Evolutionary conservation across 208 protist species (phyloP).

Genomic region (Blechomonas ayalai): DNA sequence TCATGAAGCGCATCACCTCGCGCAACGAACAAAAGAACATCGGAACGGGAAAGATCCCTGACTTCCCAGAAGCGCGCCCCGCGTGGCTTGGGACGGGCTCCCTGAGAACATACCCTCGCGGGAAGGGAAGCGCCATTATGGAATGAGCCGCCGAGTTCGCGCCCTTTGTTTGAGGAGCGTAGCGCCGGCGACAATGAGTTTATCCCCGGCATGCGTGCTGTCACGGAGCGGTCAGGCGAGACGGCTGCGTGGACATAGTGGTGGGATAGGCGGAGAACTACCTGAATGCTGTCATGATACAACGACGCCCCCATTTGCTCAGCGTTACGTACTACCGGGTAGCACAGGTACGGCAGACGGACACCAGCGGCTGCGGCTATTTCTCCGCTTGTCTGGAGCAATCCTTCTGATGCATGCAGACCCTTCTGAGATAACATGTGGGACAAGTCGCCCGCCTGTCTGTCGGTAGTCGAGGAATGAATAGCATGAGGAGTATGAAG

Average conservation of each 20-base stretch:
- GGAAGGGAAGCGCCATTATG: too few relatives aligned
- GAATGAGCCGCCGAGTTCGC: slow-evolving; percentile 47
- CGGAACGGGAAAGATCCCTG: slow-evolving; percentile 30
- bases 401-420: too few relatives aligned
- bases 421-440: too few relatives aligned
- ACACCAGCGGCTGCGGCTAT: too few relatives aligned
- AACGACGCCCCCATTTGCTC: slow-evolving; percentile 27
- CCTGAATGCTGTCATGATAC: slow-evolving; percentile 43
- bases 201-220: neutral
- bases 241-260: slow-evolving; percentile 23
- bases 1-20: slow-evolving; percentile 21
- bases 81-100: slow-evolving; percentile 8
- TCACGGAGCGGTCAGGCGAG: neutral
- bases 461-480: too few relatives aligned
- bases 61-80: slow-evolving; percentile 29
- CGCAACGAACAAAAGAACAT: slow-evolving; percentile 48
- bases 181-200: slow-evolving; percentile 1
- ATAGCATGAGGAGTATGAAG: too few relatives aligned
- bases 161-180: slow-evolving; percentile 11
- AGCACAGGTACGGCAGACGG: slow-evolving; percentile 9
- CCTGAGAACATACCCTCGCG: too few relatives aligned
- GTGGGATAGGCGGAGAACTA: slow-evolving; percentile 40
- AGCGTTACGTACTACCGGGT: slow-evolving; percentile 27
- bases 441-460: too few relatives aligned
- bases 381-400: too few relatives aligned